Evolutionary conservation across 805 yeast genomes (phyloP), one percentile per base, ranked within the genome.

Genomic region (Zygoascus biomembranicola): DNA sequence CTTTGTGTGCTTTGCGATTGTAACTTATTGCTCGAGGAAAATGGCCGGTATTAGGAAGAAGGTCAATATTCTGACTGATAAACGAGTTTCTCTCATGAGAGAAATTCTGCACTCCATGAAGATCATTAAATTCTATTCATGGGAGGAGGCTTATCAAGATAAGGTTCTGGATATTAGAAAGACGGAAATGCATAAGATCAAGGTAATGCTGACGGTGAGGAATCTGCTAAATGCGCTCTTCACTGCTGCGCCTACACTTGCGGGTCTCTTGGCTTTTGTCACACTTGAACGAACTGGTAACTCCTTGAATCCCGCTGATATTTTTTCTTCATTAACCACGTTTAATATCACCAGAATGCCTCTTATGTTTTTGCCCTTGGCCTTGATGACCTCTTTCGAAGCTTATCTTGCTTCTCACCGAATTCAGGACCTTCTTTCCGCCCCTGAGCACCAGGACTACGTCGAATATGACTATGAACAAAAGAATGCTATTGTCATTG

Each of bases 91-190:
- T 47, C 74, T 80, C 19, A 82, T 89, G 66, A 84, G 87, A 59
- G 98, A 90, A 67, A 79, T 89, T 31, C 73, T 90, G 58, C 81
- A 78, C 63, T 81, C 85, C 59, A 79, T 90, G 76, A 87, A 86
- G 63, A 77, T 85, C 66, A 87, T 90, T 67, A 90, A 90, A 71
- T 86, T 78, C 66, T 90, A 90, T 66, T 87, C 95, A 0, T 90
- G 97, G 97, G 97, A 90, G 69, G 75, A 74, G 32, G 90, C 97
- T 0, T 90, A 88, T 65, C 75, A 75, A 52, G 66, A 75, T 9
- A 71, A 76, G 51, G 77, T 90, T 37, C 63, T 79, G 14, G 75
- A 73, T 11, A 73, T 79, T 28, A 78, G 97, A 65, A 61, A 64
- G 0, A 63, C 71, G 19, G 97, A 90, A 69, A 82, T 87, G 77